These are phyloP conservation scores for Pistacia atlantica DNA, from an alignment of 345 rosid species.

Conservation along the genomic window DNA sequence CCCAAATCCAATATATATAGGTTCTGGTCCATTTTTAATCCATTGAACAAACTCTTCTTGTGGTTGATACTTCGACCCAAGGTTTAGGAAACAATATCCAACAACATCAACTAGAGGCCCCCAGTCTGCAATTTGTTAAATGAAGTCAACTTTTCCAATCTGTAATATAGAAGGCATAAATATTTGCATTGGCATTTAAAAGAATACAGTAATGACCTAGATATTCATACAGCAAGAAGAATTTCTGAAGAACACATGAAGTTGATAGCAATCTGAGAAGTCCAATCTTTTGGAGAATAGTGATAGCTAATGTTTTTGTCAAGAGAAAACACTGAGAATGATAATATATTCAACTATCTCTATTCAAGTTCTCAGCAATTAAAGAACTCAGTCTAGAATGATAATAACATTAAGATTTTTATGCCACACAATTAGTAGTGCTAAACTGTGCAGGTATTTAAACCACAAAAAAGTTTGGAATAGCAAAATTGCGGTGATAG, in stretches of 20 bases:
- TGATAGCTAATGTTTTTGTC: not conserved
- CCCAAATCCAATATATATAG: constrained; percentile 94
- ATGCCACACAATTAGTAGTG: not conserved
- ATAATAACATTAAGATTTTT: not conserved
- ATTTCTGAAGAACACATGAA: not conserved
- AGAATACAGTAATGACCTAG: not conserved
- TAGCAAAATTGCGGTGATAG: not conserved
- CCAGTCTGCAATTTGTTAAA: constrained; percentile 75
- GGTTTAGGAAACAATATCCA: constrained; percentile 92
- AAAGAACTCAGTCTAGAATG: not conserved
- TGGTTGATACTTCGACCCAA: constrained; percentile 80
- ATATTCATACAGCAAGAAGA: not conserved
- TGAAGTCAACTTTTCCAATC: constrained; percentile 12
- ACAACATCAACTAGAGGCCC: constrained; percentile 91
- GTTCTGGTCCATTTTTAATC: constrained; percentile 77
- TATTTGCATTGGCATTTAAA: constrained; percentile 3
- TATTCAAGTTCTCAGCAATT: not conserved
- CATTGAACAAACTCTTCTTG: constrained; percentile 65
- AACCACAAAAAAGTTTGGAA: not conserved
- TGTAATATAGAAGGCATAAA: not conserved
- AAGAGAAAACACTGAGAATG: not conserved
- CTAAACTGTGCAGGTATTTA: not conserved
- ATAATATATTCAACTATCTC: constrained; percentile 1
- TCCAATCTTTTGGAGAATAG: not conserved
- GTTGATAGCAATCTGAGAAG: not conserved